Evolutionary conservation across 1,284 basidiomycete species (phyloP), one percentile per base, ranked within the genome.

Genomic region (Grifola frondosa): DNA sequence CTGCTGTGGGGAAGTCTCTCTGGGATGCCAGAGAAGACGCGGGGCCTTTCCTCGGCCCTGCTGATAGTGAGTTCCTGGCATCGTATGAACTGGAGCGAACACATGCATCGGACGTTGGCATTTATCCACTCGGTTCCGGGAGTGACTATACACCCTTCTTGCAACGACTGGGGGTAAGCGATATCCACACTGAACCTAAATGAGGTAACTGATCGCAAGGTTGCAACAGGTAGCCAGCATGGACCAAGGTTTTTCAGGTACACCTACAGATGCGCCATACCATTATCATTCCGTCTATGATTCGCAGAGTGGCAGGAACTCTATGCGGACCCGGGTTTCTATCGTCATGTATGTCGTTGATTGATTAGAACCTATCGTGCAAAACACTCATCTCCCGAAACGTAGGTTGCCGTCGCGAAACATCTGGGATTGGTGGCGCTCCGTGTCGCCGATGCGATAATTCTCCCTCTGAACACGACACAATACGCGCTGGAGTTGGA

Each of bases 141-240:
- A 85, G 75, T 43, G 89, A 92, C 63, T 92, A 73, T 56, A 91
- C 90, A 9, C 86, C 90, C n/a, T 96, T 91, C 63, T 62, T 86
- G 53, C 82, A 86, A 56, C 67, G 70, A 36, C 63, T 78, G 39
- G 78, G 78, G 28, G 76, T 78, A 50, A 49, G 68, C n/a, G n/a
- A n/a, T n/a, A n/a, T n/a, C n/a, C n/a, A n/a, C n/a, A n/a, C n/a
- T n/a, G n/a, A n/a, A n/a, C n/a, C n/a, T n/a, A n/a, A n/a, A n/a
- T n/a, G n/a, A n/a, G n/a, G n/a, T n/a, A n/a, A n/a, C n/a, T n/a
- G n/a, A n/a, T n/a, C n/a, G n/a, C n/a, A n/a, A n/a, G n/a, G n/a
- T n/a, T n/a, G n/a, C n/a, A n/a, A n/a, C n/a, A 79, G 77, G 64
- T 80, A 37, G 70, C 81, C 17, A 77, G 77, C 49, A 62, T 70